phyloP scores from a whole-genome alignment of 148 eudicot genomes.

The Silene conica region DNA sequence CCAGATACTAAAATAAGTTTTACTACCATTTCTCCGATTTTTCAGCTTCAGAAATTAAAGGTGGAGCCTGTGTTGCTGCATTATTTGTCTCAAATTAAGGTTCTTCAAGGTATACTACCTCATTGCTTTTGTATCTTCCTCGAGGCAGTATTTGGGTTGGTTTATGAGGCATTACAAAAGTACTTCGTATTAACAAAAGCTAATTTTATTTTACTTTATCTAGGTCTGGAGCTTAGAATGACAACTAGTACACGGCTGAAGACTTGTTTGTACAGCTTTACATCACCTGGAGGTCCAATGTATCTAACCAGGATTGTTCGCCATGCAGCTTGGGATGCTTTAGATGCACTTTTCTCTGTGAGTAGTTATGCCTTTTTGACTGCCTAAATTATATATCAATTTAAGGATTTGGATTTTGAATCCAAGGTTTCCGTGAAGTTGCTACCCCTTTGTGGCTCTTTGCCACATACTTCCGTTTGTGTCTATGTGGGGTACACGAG shows the following conservation, averaged over 20 bases:
- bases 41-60: constrained; percentile 49
- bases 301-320: constrained; percentile 93
- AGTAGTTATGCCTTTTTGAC: constrained; percentile 27
- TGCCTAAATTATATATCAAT: neutral
- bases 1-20: neutral
- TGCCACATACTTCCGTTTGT: neutral
- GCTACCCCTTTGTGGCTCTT: neutral
- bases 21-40: constrained; percentile 13
- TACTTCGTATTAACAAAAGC: neutral
- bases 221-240: constrained; percentile 89
- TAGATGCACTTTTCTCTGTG: constrained; percentile 86
- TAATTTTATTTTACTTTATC: constrained; percentile 1
- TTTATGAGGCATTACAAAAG: neutral
- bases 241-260: constrained; percentile 81
- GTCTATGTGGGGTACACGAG: too few relatives aligned
- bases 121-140: neutral
- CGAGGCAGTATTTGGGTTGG: neutral
- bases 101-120: constrained; percentile 49
- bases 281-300: constrained; percentile 97
- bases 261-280: constrained; percentile 90
- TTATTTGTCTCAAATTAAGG: constrained; percentile 68
- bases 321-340: constrained; percentile 93
- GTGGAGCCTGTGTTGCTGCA: constrained; percentile 76
- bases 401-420: neutral
- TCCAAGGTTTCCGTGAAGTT: neutral